Conservation (phyloP, 768 basidiomycete species). For the Macrolepiota dolichaula region DNA sequence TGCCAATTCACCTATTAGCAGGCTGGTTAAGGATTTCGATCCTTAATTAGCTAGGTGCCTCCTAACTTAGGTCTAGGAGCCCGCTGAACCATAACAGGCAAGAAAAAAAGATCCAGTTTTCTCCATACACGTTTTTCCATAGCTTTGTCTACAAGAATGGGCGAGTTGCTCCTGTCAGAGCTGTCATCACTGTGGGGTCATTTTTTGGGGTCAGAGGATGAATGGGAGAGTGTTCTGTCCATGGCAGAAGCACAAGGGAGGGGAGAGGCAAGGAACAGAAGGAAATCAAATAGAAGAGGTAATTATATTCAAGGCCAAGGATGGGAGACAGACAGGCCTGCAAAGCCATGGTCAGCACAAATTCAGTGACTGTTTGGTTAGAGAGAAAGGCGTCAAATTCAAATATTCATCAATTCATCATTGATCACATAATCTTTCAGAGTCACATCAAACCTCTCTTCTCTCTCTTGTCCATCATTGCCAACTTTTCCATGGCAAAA, state of each 20-base stretch:
- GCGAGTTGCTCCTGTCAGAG: conserved; percentile 16
- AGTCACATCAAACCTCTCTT: not conserved
- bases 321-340: not conserved
- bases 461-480: not conserved
- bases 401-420: not conserved
- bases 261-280: not conserved
- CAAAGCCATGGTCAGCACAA: not conserved
- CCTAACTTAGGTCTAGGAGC: no score
- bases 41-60: no score
- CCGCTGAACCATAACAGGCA: no score
- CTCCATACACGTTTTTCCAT: conserved; percentile 43
- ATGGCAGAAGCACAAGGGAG: conserved; percentile 7
- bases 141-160: conserved; percentile 21
- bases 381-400: not conserved
- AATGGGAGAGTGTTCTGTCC: conserved; percentile 21
- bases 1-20: no score
- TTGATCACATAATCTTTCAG: not conserved
- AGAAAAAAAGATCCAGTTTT: conserved; percentile 45
- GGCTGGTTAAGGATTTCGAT: no score
- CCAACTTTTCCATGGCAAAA: no score
- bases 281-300: not conserved
- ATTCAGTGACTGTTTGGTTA: not conserved
- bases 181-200: conserved; percentile 21
- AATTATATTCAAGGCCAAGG: not conserved
- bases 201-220: conserved; percentile 28